Base-by-base conservation (phyloP, 140 eudicot species). In the Senecio squalidus region DNA sequence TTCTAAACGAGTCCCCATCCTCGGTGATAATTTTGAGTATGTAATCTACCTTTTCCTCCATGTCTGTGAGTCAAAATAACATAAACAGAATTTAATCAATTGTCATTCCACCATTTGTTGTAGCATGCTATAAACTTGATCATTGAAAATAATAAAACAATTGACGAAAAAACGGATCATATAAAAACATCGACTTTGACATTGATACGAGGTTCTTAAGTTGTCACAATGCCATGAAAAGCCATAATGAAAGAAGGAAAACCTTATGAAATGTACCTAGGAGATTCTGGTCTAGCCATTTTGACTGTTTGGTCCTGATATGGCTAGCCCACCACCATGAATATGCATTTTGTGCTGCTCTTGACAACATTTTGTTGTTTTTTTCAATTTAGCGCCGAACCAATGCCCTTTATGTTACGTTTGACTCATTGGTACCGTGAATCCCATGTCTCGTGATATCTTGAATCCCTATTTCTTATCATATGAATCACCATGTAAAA, bases 271-370 rank as follows among this genome's bases (percentile, higher is more conserved):
- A 66, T 46, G 36, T 56, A 75, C 91, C 91, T 61, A 63, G 80
- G 3, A 82, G 67, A 53, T 82, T 82, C 50, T 82, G 78, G 25
- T 82, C 91, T 57, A 82, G 80, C 91, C 91, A 82, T 82, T 82
- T 82, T 29, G 82, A 82, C 77, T 82, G 86, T 48, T 82, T 82
- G 26, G 91, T 82, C 70, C 83, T 65, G 55, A 82, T 76, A 73
- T 82, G 91, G 72, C 82, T 82, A 18, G 91, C 91, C 90, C 91
- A 82, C 91, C 91, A 82, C 86, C 91, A 82, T 36, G 91, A 79
- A 82, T 82, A 82, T 64, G 86, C 91, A 72, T 75, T 82, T 50
- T 55, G 69, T 60, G 91, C 70, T 54, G 91, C 85, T 72, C 85
- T 76, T 26, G 82, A 62, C 78, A 82, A 69, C 91, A 82, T 82